Evolutionary conservation across 148 eudicot genomes (phyloP), one percentile per base, ranked within the genome.

Genomic region (Limonium bicolor): DNA sequence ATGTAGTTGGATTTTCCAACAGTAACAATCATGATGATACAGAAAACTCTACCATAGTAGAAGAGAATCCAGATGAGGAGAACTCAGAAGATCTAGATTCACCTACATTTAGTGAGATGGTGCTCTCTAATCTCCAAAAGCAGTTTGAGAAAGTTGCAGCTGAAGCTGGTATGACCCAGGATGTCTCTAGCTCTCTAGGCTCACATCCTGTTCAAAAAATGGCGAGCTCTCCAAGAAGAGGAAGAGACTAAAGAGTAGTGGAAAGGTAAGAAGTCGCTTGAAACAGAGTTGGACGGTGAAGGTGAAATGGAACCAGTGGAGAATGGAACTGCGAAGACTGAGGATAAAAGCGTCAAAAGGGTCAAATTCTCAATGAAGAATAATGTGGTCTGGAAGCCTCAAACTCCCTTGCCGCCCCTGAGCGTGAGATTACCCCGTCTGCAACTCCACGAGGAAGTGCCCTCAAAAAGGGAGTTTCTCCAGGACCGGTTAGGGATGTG

Each of bases 361-460:
- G 99, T 90, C 22, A 62, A 74, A 29, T 90, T 90, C 67, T 64
- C 85, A 3, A 77, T 88, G 83, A 90, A 76, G 70, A 85, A 81
- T 53, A 90, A 90, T 54, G 48, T 90, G 55, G 79, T 84, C 1
- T 90, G 99, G 99, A 84, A 84, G 53, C 99, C 95, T 9, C 71
- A 73, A 21, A 73, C 48, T 57, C 99, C 99, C 14, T 39, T 90
- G 61, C 95, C 95, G 11, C 93, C 99, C 14, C 87, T 77, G 43
- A 71, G 68, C 46, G 53, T 88, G 54, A 72, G 97, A 66, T 41
- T 88, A 36, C 97, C 97, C 97, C 94, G 12, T 80, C 97, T 30
- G 82, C 61, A 42, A 75, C 94, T 20, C 97, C 97, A 20, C 48
- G 94, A 56, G 97, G 97, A 12, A 88, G 97, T 55, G 97, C 97